Base-by-base conservation (phyloP, 2,329 filamentous ascomycete genomes). In the Fusarium chuoi region DNA sequence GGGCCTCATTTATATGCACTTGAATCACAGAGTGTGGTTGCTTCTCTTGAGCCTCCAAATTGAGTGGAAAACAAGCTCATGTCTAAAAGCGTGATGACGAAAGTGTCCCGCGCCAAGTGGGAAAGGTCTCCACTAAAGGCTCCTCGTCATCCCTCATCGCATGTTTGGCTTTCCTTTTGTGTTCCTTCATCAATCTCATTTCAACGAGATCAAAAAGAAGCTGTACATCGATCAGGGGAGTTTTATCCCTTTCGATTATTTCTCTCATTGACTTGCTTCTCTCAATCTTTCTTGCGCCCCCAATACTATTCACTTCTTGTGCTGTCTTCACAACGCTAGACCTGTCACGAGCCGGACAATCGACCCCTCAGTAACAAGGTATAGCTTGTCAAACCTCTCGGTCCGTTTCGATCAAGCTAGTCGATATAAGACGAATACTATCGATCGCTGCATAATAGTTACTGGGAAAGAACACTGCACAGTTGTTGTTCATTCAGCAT, bases 11-110 rank as follows among this genome's bases (percentile, higher is more conserved):
- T 22, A 30, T 48, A 22, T 11, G 28, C 24, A 55, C 51, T 14
- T 22, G 20, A 30, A 41, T 41, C 24, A 28, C 24, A 28, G 20
- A 41, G 35, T 14, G 15, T 30, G 24, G 36, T 28, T 55, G 51
- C 51, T 35, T 65, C n/a, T 42, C n/a, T 48, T 65, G 48, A 73
- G 69, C 71, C 64, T 74, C 49, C 15, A 57, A 49, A 51, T 64
- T 38, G 30, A 49, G 45, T 60, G 44, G 51, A 65, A 74, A 74
- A 74, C 71, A 74, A 74, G 71, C 71, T 75, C 71, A 74, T 68
- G n/a, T 60, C 63, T 60, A 44, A 41, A 74, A 49, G 71, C 59
- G 56, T 69, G 56, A 74, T 74, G 71, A 74, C 71, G 71, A 74
- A 74, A 75, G 63, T 66, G 63, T 48, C 56, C 71, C 59, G 55